Conservation (phyloP, 208 protist genomes). For the Leptomonas seymouri region DNA sequence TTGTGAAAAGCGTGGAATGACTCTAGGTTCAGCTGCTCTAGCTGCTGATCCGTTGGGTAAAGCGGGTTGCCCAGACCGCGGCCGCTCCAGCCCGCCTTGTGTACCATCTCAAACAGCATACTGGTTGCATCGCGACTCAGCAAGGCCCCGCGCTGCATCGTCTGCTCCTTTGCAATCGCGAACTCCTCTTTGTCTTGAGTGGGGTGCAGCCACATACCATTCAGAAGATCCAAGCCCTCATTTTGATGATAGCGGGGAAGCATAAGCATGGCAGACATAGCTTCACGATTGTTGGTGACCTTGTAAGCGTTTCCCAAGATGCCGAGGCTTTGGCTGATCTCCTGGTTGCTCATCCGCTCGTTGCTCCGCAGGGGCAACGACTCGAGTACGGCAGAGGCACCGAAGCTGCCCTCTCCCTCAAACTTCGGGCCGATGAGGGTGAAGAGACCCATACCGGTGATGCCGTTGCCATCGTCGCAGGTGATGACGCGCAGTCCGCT, state of each 20-base stretch:
- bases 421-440: slow-evolving; percentile 84
- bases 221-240: slow-evolving; percentile 80
- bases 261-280: slow-evolving; percentile 80
- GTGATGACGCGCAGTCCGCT: slow-evolving; percentile 88
- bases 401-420: slow-evolving; percentile 62
- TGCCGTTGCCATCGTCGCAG: slow-evolving; percentile 79
- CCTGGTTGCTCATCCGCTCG: slow-evolving; percentile 45
- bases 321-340: slow-evolving; percentile 69
- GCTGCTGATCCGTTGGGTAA: slow-evolving; percentile 48
- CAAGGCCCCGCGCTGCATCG: slow-evolving; percentile 55
- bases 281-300: slow-evolving; percentile 89
- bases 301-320: slow-evolving; percentile 81
- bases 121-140: slow-evolving; percentile 70
- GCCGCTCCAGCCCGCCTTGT: slow-evolving; percentile 88
- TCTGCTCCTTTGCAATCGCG: slow-evolving; percentile 60
- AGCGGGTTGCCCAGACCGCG: slow-evolving; percentile 75
- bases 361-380: slow-evolving; percentile 74
- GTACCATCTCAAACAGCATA: slow-evolving; percentile 89
- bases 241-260: slow-evolving; percentile 78
- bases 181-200: slow-evolving; percentile 70
- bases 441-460: slow-evolving; percentile 89
- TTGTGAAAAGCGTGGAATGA: slow-evolving; percentile 69
- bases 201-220: slow-evolving; percentile 76
- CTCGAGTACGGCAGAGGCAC: slow-evolving; percentile 80
- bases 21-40: slow-evolving; percentile 68